Conservation (phyloP, 129 eudicot genomes). For the Saposhnikovia divaricata region DNA sequence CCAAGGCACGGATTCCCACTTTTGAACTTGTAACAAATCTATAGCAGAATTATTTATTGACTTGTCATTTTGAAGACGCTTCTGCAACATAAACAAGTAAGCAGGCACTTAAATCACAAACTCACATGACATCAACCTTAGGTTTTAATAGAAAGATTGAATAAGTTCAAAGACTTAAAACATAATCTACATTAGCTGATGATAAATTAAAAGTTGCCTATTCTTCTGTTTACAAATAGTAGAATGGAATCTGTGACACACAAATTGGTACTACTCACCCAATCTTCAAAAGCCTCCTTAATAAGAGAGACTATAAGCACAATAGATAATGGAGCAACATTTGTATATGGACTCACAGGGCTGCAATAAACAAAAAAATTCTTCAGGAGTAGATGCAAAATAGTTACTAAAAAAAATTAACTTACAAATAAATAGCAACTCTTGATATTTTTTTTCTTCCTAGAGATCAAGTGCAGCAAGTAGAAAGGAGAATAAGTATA, state of each 20-base stretch:
- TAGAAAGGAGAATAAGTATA: neutral
- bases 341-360: constrained; percentile 96
- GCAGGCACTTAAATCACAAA: neutral
- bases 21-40: constrained; percentile 66
- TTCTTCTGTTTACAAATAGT: neutral
- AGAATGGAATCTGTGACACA: neutral
- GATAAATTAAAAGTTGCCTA: neutral
- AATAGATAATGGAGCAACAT: constrained; percentile 73
- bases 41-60: constrained; percentile 63
- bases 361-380: constrained; percentile 46
- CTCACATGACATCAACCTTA: neutral
- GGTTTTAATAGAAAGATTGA: neutral
- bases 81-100: constrained; percentile 36
- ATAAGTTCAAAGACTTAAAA: neutral
- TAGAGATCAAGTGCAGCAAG: neutral
- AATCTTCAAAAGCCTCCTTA: constrained; percentile 98
- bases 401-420: neutral
- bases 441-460: neutral
- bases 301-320: constrained; percentile 90
- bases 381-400: constrained; percentile 9
- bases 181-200: neutral
- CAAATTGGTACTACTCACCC: constrained; percentile 53
- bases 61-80: constrained; percentile 86
- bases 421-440: neutral
- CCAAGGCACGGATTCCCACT: constrained; percentile 76